A percentile compares a stretch with the other conserved stretches of the same genome.
These are phyloP conservation scores for Brettanomyces nanus DNA, from an alignment of 805 yeast species.

Conservation along the genomic window DNA sequence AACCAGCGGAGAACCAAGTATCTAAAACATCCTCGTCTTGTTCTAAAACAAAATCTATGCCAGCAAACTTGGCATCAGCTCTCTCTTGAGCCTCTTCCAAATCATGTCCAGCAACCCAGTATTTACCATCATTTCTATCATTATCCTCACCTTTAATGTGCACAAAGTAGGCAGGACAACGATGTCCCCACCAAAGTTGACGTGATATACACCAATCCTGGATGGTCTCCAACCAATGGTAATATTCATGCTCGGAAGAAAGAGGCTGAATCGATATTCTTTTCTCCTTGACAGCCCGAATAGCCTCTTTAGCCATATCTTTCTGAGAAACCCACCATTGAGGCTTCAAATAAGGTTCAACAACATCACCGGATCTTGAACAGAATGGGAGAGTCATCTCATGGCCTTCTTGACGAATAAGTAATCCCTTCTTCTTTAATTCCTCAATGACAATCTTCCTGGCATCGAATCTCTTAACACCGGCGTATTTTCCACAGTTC, in stretches of 20 bases:
- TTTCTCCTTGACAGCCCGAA: conserved; percentile 77
- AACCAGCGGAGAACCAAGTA: conserved; percentile 97
- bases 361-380: conserved; percentile 93
- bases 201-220: conserved; percentile 99
- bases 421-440: conserved; percentile 66
- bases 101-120: conserved; percentile 88
- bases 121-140: conserved; percentile 52
- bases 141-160: conserved; percentile 67
- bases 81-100: conserved; percentile 77
- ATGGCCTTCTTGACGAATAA: conserved; percentile 80
- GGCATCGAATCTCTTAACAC: conserved; percentile 92
- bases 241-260: conserved; percentile 85
- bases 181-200: conserved; percentile 90
- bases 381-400: conserved; percentile 94
- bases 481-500: conserved; percentile 88
- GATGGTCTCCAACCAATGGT: conserved; percentile 90
- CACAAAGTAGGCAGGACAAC: conserved; percentile 93
- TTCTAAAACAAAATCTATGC: conserved; percentile 60
- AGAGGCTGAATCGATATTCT: conserved; percentile 77
- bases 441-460: conserved; percentile 75
- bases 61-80: conserved; percentile 69
- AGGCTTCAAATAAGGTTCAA: conserved; percentile 94
- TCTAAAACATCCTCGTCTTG: conserved; percentile 98
- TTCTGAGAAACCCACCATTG: conserved; percentile 98
- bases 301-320: conserved; percentile 82